Evolutionary conservation across 2,329 filamentous ascomycete genomes (phyloP), one percentile per base, ranked within the genome.

Genomic region (Ophidiomyces ophidiicola): DNA sequence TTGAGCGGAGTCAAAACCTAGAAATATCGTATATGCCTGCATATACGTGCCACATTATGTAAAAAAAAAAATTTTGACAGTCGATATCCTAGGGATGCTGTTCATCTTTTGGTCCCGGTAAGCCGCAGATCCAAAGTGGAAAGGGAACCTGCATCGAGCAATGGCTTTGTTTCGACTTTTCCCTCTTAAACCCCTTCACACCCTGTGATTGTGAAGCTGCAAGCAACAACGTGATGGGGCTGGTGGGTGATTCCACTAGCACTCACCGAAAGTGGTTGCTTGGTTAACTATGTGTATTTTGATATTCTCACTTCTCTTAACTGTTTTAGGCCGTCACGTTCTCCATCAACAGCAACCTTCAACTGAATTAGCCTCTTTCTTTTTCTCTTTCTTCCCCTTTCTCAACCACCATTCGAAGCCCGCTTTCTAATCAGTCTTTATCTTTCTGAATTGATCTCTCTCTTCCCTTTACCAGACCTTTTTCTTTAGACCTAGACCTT

Each of bases 281-380:
- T 29, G 35, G 7, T 14, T 4, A 15, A n/a, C n/a, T n/a, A n/a
- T n/a, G n/a, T n/a, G n/a, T n/a, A n/a, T n/a, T n/a, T n/a, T 7
- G 25, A 17, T 28, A 28, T 8, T 2, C 8, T n/a, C 3, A 6
- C 15, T 23, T 24, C 11, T 28, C 15, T 21, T 36, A 25, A 29
- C 18, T 19, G 2, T 14, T 11, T 20, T 24, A 6, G 17, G 4
- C 5, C 8, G 14, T 18, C 10, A 15, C 14, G 10, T n/a, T 8
- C 18, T 19, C 28, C 23, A 31, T 37, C 35, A n/a, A n/a, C n/a
- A n/a, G n/a, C n/a, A 37, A 31, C 26, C 12, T 29, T 30, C 28
- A 14, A 6, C 28, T 26, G 12, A 8, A 11, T 40, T n/a, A 34
- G 28, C 24, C 24, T 26, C 19, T 20, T 32, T 12, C 5, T 24